phyloP scores from a whole-genome alignment of 106 monocot genomes.

The Acorus calamus region DNA sequence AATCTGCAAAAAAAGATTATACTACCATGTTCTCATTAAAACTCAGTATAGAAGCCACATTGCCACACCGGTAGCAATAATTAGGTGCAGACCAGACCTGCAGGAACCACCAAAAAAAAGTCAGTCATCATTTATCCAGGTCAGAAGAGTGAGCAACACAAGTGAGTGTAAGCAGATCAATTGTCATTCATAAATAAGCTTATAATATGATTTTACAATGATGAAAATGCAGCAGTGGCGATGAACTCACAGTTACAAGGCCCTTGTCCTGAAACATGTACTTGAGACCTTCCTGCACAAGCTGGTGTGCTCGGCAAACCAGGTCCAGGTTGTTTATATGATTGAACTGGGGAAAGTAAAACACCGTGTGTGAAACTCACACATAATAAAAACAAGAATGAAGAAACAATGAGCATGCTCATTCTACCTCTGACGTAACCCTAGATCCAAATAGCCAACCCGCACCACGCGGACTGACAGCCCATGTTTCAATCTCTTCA shows the following conservation, averaged over 20 bases:
- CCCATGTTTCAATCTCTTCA: constrained; percentile 97
- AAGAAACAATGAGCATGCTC: background rate
- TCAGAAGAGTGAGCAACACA: background rate
- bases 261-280: constrained; percentile 99
- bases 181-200: no score
- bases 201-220: no score
- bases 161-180: no score
- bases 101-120: background rate
- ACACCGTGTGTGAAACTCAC: background rate
- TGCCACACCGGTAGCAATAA: constrained; percentile 98
- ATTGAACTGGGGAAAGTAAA: constrained; percentile 54
- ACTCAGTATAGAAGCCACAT: constrained; percentile 91
- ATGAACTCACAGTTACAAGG: constrained; percentile 81
- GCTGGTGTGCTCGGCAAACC: constrained; percentile 94
- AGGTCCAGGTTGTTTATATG: constrained; percentile 90
- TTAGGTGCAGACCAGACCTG: constrained; percentile 99
- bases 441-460: constrained; percentile 99
- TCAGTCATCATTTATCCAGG: background rate
- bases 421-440: constrained; percentile 76
- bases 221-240: background rate
- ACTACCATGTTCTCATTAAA: constrained; percentile 97
- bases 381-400: background rate
- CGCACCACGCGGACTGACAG: constrained; percentile 92
- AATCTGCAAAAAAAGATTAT: background rate
- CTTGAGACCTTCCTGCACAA: constrained; percentile 97